Base-by-base conservation (phyloP, 2,329 filamentous ascomycete genomes). In the Phaeosphaeria sp. region DNA sequence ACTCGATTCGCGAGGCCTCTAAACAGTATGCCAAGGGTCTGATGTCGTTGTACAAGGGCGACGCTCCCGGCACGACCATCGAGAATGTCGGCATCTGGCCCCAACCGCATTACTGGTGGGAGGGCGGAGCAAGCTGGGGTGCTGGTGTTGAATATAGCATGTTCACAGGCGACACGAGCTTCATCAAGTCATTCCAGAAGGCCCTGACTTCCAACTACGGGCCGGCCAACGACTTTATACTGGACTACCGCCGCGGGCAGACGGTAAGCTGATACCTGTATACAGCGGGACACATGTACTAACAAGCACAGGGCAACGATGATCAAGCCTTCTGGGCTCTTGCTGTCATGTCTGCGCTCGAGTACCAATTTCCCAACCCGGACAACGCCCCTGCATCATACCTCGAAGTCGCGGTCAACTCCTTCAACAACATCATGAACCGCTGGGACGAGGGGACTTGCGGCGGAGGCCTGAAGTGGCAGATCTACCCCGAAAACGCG, bases 311-410 rank as follows among this genome's bases (percentile, higher is more conserved):
- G 73, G 89, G 89, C 52, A 92, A 92, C 64, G 90, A 92, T 64
- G 90, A 92, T 69, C 87, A 91, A 71, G 87, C 86, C 30, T 91
- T 91, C 72, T 92, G 90, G 90, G 87, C 83, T 11, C 87, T 91
- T 24, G 83, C 87, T 15, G 83, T 87, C 60, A 83, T 92, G 73
- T 81, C 87, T 5, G 90, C 90, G 0, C 86, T 89, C 2, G 90
- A 92, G 75, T 83, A 86, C 59, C 86, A 87, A 72, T 89, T 89
- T 56, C 86, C 89, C 61, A 84, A 87, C 7, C 79, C 87, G n/a
- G 66, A 77, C 8, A 79, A 84, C 8, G 66, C 74, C 17, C 72
- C 74, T 6, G 71, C 73, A 3, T 64, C 49, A 45, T 92, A 89
- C 86, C 80, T 91, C 18, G 80, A 89, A 22, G 82, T 95, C 24